phyloP scores from a whole-genome alignment of 441 rosid species.

The Pelargonium australe region DNA sequence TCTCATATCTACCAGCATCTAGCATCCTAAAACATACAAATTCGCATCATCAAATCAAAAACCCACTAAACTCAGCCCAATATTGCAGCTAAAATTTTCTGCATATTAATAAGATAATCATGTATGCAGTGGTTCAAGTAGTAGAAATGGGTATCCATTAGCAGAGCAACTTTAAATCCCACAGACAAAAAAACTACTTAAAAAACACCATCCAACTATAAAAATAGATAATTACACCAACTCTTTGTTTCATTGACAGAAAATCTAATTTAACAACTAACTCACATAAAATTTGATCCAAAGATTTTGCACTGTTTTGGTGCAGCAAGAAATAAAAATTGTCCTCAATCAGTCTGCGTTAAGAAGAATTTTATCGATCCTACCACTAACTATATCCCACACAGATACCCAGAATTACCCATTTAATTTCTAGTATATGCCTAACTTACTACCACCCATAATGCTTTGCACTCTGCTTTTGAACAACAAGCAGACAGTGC shows the following conservation, averaged over 20 bases:
- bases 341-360: not conserved
- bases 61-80: not conserved
- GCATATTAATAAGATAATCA: not conserved
- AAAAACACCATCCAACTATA: not conserved
- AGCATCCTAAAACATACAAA: conserved; percentile 37
- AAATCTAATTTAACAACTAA: not conserved
- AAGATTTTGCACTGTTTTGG: not conserved
- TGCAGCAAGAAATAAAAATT: not conserved
- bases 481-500: not conserved
- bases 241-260: not conserved
- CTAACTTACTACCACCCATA: not conserved
- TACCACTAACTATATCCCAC: not conserved
- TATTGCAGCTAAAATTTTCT: not conserved
- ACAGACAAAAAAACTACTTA: not conserved
- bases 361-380: not conserved
- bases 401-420: not conserved
- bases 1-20: conserved; percentile 54
- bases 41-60: conserved; percentile 9
- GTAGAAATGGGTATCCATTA: not conserved
- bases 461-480: not conserved
- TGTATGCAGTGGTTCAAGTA: not conserved
- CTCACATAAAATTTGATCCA: not conserved
- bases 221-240: not conserved
- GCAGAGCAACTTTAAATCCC: not conserved
- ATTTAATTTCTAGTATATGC: no score